Conservation (phyloP, 2,329 filamentous ascomycete genomes). For the Colletotrichum karsti region DNA sequence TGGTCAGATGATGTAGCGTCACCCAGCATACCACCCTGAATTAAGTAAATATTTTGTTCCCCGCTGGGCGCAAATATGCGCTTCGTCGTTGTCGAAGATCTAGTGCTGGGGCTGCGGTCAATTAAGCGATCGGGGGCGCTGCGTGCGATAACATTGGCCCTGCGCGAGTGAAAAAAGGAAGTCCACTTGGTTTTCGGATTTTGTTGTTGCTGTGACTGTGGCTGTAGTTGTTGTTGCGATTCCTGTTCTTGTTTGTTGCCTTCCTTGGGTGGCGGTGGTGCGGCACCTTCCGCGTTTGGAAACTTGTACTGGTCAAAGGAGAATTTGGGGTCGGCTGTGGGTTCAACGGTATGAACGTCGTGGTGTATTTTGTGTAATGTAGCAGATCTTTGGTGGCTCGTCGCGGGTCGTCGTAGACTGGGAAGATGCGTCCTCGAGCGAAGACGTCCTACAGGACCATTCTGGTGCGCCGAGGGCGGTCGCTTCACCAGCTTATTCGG, state of each 20-base stretch:
- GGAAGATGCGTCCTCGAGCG: slow-evolving; percentile 69
- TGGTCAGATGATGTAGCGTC: not conserved
- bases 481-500: slow-evolving; percentile 85
- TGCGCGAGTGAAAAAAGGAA: slow-evolving; percentile 65
- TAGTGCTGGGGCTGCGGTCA: slow-evolving; percentile 37
- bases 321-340: slow-evolving; percentile 18
- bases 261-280: not conserved
- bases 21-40: slow-evolving; percentile 28
- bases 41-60: slow-evolving; percentile 33
- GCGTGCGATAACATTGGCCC: slow-evolving; percentile 38
- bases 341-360: slow-evolving; percentile 35
- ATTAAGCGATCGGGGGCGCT: slow-evolving; percentile 35
- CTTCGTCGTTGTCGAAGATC: slow-evolving; percentile 32
- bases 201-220: too few relatives aligned
- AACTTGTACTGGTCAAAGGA: slow-evolving; percentile 28
- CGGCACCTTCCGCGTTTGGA: not conserved
- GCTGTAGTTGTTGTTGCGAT: not conserved
- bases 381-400: slow-evolving; percentile 80
- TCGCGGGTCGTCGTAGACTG: slow-evolving; percentile 76
- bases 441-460: slow-evolving; percentile 51
- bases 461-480: slow-evolving; percentile 63
- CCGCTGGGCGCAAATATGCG: slow-evolving; percentile 38
- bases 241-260: not conserved
- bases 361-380: slow-evolving; percentile 67
- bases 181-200: slow-evolving; percentile 50